These are phyloP conservation scores for Lentinus polychrous DNA, from an alignment of 1,284 basidiomycete species.

Conservation along the genomic window DNA sequence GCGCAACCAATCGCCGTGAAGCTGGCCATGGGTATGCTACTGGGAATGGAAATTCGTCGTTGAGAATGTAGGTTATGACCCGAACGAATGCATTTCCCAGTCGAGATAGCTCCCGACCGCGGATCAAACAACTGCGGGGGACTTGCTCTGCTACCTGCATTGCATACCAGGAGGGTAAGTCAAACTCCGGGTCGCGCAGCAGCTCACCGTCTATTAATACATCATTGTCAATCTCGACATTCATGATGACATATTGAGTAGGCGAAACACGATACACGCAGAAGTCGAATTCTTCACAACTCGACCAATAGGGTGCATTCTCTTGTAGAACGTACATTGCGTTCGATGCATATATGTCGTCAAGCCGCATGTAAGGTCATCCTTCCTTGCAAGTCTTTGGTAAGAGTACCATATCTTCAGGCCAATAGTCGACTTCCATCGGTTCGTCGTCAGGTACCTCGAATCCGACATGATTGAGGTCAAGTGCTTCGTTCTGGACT, in stretches of 20 bases:
- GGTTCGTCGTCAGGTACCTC: background rate
- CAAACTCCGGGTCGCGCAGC: conserved; percentile 1
- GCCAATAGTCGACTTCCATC: background rate
- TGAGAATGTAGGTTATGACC: background rate
- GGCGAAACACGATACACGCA: background rate
- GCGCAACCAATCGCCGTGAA: background rate
- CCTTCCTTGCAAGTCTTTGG: background rate
- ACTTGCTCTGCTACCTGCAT: background rate
- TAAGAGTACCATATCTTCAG: background rate
- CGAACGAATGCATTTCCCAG: background rate
- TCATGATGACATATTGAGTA: conserved; percentile 2
- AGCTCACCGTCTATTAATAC: background rate
- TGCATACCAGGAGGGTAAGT: conserved; percentile 6
- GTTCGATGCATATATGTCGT: background rate
- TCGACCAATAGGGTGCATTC: background rate
- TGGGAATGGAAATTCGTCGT: background rate
- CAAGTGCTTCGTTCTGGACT: background rate
- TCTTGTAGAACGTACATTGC: background rate
- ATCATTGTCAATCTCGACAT: background rate
- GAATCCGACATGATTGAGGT: background rate
- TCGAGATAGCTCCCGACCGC: background rate
- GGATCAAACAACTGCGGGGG: background rate
- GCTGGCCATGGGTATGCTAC: background rate
- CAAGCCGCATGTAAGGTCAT: background rate
- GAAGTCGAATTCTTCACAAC: background rate